These are phyloP conservation scores for Veloporphyrellus conicus DNA, from an alignment of 1,284 basidiomycete species.

Conservation along the genomic window DNA sequence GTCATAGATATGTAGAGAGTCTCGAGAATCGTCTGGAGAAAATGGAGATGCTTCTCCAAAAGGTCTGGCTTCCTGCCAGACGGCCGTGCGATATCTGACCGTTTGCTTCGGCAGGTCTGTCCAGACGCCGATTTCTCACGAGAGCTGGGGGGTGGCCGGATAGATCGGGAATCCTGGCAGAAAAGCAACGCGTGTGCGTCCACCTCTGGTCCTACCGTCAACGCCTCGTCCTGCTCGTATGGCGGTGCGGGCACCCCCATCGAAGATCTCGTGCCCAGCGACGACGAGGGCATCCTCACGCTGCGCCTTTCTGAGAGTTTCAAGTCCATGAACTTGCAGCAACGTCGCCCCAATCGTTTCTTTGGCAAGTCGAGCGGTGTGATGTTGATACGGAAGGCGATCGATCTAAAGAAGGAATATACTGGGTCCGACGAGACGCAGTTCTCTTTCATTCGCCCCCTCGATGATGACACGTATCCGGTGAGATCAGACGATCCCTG, in stretches of 20 bases:
- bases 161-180: constrained; percentile 36
- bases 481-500: constrained; percentile 30
- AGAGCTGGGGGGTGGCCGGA: constrained; percentile 39
- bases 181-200: constrained; percentile 28
- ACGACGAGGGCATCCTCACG: constrained; percentile 33
- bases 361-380: constrained; percentile 71
- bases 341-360: constrained; percentile 45
- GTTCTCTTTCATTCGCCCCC: neutral
- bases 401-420: constrained; percentile 61
- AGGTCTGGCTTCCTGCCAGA: constrained; percentile 34
- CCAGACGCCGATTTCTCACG: constrained; percentile 48
- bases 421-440: constrained; percentile 33
- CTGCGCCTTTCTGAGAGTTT: constrained; percentile 25
- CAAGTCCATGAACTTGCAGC: constrained; percentile 22
- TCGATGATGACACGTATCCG: constrained; percentile 35
- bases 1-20: constrained; percentile 61
- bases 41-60: constrained; percentile 63
- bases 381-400: constrained; percentile 60
- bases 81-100: neutral
- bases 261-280: constrained; percentile 32
- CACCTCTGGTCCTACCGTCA: constrained; percentile 11
- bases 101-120: constrained; percentile 37
- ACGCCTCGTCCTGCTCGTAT: constrained; percentile 8
- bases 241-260: constrained; percentile 1
- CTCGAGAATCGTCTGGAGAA: constrained; percentile 69